These are phyloP conservation scores for Sphagnum tenellum DNA, from an alignment of 225 moss, liverwort and hornwort genomes.

Conservation along the genomic window DNA sequence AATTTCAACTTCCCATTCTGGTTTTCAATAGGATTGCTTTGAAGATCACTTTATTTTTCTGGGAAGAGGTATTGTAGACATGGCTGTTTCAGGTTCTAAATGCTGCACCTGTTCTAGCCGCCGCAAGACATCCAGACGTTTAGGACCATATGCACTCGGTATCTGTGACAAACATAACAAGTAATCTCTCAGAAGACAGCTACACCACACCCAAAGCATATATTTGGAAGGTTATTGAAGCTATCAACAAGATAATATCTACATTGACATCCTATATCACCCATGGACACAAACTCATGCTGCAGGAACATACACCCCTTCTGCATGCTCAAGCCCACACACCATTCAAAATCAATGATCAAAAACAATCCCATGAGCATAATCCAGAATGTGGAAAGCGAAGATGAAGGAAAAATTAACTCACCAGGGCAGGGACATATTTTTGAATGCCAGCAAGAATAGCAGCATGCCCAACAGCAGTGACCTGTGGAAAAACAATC, in stretches of 20 bases:
- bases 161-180: not conserved
- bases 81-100: conserved; percentile 52
- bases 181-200: no score
- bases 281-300: no score
- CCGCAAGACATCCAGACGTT: conserved; percentile 50
- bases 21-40: conserved; percentile 13
- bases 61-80: conserved; percentile 17
- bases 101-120: conserved; percentile 52
- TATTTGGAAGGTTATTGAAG: no score
- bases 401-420: conserved; percentile 1
- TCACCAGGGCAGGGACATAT: conserved; percentile 61
- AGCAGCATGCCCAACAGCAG: conserved; percentile 61
- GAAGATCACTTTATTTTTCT: conserved; percentile 31
- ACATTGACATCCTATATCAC: no score
- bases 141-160: conserved; percentile 46
- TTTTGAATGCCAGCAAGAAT: conserved; percentile 62
- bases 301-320: no score
- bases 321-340: no score
- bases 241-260: no score
- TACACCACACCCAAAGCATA: no score
- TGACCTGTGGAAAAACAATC: conserved; percentile 26
- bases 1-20: no score
- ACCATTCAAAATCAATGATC: no score
- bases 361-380: no score
- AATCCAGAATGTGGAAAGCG: no score